Conservation (phyloP, 352 stramenopile genomes). For the Phytophthora rubi region DNA sequence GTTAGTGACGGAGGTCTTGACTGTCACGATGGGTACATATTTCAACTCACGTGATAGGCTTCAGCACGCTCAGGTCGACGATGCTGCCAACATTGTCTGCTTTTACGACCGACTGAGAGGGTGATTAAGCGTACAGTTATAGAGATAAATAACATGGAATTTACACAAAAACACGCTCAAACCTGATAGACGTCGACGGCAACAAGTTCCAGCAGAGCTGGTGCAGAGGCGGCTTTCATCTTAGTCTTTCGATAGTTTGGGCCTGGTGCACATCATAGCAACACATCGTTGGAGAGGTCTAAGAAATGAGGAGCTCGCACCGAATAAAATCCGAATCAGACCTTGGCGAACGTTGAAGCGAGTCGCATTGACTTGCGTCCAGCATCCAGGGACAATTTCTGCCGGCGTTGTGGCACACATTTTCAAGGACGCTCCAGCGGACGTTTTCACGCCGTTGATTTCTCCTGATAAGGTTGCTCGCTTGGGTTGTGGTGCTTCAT, state of each 20-base stretch:
- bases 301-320: not conserved
- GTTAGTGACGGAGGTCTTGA: not conserved
- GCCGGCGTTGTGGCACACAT: conserved; percentile 48
- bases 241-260: conserved; percentile 84
- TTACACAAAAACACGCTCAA: no score
- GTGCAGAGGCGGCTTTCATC: conserved; percentile 63
- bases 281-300: not conserved
- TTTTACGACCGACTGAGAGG: conserved; percentile 68
- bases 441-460: conserved; percentile 48
- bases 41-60: conserved; percentile 33
- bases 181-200: conserved; percentile 81
- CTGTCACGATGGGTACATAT: not conserved
- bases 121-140: conserved; percentile 5
- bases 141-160: not conserved
- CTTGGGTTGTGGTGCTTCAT: conserved; percentile 5
- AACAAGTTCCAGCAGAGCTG: conserved; percentile 64
- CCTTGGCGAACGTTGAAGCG: conserved; percentile 87
- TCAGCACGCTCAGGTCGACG: conserved; percentile 61
- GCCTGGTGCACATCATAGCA: conserved; percentile 30
- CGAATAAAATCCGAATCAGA: conserved; percentile 5
- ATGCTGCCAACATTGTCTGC: conserved; percentile 79
- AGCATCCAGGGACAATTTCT: conserved; percentile 53
- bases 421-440: conserved; percentile 62
- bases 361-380: conserved; percentile 69
- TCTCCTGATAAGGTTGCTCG: conserved; percentile 31